These are phyloP conservation scores for Mortierella sp. DNA, from an alignment of 371 early-diverging fungal genomes.

Conservation along the genomic window DNA sequence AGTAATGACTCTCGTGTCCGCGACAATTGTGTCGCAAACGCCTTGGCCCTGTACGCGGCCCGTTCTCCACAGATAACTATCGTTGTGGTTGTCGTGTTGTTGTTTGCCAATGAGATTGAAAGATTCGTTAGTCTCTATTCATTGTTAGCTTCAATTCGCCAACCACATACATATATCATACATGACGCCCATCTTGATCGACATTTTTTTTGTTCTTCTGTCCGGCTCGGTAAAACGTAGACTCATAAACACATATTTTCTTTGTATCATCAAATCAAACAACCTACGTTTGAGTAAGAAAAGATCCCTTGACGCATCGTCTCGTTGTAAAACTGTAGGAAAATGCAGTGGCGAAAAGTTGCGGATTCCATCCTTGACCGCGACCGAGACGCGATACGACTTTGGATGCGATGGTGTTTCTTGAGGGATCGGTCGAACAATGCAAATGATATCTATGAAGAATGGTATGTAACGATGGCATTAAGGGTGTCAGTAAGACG, in stretches of 20 bases:
- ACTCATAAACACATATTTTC: background rate
- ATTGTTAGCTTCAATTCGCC: too few species aligned
- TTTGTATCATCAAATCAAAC: too few species aligned
- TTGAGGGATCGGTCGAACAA: constrained; percentile 35
- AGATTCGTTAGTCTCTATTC: background rate
- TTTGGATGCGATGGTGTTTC: background rate
- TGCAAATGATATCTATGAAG: constrained; percentile 46
- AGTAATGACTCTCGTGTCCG: constrained; percentile 45
- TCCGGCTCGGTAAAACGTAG: background rate
- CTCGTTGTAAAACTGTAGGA: constrained; percentile 29
- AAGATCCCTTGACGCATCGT: constrained; percentile 43
- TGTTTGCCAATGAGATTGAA: background rate
- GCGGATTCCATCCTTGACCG: constrained; percentile 50
- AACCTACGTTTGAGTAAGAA: constrained; percentile 39
- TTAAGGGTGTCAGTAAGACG: too few species aligned
- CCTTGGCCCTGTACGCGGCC: constrained; percentile 52
- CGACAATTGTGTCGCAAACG: constrained; percentile 45
- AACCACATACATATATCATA: background rate
- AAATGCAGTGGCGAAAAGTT: constrained; percentile 45
- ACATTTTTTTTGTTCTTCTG: background rate
- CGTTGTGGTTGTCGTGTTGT: background rate
- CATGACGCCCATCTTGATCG: background rate
- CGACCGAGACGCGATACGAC: constrained; percentile 40
- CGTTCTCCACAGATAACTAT: constrained; percentile 56
- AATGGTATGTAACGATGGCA: too few species aligned